A percentile compares a stretch with the other conserved stretches of the same genome.
Evolutionary conservation across 805 yeast species (phyloP).

Genomic region (Hanseniaspora lindneri): DNA sequence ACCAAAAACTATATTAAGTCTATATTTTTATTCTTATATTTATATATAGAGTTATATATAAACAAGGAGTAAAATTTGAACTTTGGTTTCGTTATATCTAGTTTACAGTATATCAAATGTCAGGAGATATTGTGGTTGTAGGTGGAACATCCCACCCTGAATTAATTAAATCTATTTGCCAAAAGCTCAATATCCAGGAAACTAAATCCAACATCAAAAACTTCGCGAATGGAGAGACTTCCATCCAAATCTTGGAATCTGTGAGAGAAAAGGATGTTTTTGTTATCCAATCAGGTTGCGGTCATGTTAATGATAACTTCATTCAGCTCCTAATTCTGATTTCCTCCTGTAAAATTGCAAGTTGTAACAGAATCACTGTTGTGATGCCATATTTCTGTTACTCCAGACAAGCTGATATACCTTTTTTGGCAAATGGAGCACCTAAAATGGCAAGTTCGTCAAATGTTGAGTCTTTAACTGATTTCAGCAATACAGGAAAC

Average conservation of each 20-base stretch:
- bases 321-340: conserved; percentile 72
- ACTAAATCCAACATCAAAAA: conserved; percentile 56
- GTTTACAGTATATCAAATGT: not conserved
- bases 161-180: conserved; percentile 63
- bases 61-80: too few relatives aligned
- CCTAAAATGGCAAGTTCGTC: conserved; percentile 32
- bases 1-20: too few relatives aligned
- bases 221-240: conserved; percentile 86
- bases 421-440: conserved; percentile 66
- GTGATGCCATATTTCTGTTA: conserved; percentile 91
- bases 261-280: conserved; percentile 95
- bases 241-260: conserved; percentile 71
- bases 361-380: conserved; percentile 79
- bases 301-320: conserved; percentile 76
- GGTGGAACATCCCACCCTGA: conserved; percentile 86
- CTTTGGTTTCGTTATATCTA: not conserved
- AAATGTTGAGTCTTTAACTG: conserved; percentile 21
- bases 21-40: too few relatives aligned
- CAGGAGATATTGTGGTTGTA: conserved; percentile 68
- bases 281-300: conserved; percentile 75
- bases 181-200: conserved; percentile 58
- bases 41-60: too few relatives aligned
- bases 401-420: conserved; percentile 90
- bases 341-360: conserved; percentile 86
- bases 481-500: conserved; percentile 49